Evolutionary conservation across 495 filamentous ascomycete genomes (phyloP).

Genomic region (Talaromyces adpressus): DNA sequence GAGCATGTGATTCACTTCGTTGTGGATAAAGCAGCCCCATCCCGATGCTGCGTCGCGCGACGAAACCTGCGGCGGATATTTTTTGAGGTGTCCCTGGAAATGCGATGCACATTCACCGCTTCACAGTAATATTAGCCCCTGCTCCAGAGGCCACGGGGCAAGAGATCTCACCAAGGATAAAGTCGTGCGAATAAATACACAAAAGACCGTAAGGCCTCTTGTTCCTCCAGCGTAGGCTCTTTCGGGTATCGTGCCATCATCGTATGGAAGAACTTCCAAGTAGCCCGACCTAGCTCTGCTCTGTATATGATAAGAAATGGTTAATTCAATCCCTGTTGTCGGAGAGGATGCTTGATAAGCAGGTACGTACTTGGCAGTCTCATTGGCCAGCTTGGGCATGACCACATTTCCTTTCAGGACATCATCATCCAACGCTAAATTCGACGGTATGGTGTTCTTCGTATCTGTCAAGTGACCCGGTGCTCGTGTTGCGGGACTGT

Average conservation of each 20-base stretch:
- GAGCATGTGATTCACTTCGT: conserved; percentile 84
- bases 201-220: conserved; percentile 73
- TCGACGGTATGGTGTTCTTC: conserved; percentile 19
- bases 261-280: conserved; percentile 93
- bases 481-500: conserved; percentile 35
- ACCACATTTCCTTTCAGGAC: conserved; percentile 71
- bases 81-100: conserved; percentile 72
- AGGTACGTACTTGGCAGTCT: conserved; percentile 56
- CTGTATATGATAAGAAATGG: conserved; percentile 28
- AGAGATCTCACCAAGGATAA: conserved; percentile 63
- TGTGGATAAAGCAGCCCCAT: conserved; percentile 94
- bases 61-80: conserved; percentile 87
- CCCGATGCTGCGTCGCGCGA: conserved; percentile 75
- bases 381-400: conserved; percentile 87
- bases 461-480: conserved; percentile 28
- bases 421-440: conserved; percentile 16
- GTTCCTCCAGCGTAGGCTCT: conserved; percentile 74
- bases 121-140: conserved; percentile 3
- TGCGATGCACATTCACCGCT: conserved; percentile 92
- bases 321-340: conserved; percentile 15
- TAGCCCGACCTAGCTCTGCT: conserved; percentile 80
- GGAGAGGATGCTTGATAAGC: conserved; percentile 29
- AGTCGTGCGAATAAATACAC: conserved; percentile 85
- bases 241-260: conserved; percentile 92
- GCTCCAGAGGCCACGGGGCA: background rate